phyloP scores from a whole-genome alignment of 192 early-diverging fungal species.

The Entrophospora sp. region DNA sequence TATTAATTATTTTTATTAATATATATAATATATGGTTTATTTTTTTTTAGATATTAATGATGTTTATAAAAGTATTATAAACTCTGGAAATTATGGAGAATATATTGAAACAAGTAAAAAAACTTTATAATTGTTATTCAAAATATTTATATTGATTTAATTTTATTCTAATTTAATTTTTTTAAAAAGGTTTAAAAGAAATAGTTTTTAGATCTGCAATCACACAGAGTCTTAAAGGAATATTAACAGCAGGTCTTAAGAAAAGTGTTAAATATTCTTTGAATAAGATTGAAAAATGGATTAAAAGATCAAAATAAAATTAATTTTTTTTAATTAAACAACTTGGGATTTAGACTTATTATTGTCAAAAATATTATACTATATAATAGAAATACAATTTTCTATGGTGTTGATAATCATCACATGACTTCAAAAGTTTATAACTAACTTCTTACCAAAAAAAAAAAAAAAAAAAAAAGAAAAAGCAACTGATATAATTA shows the following conservation, averaged over 20 bases:
- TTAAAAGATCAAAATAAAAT: conserved; percentile 29
- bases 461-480: no score
- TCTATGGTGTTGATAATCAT: no score
- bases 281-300: conserved; percentile 50
- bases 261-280: conserved; percentile 56
- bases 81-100: not conserved
- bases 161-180: not conserved
- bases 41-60: conserved; percentile 5
- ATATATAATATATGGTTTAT: not conserved
- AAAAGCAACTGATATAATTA: no score
- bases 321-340: not conserved
- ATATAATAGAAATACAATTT: no score
- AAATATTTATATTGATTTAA: not conserved
- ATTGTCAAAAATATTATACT: no score
- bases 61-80: not conserved
- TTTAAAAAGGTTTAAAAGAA: not conserved
- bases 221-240: conserved; percentile 85
- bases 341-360: no score
- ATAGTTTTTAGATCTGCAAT: conserved; percentile 76
- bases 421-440: no score
- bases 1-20: not conserved
- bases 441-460: no score
- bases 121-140: not conserved
- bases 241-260: conserved; percentile 75
- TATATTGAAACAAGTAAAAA: conserved; percentile 8